Base-by-base conservation (phyloP, 1,139 yeast species). In the Yamadazyma diospyri region DNA sequence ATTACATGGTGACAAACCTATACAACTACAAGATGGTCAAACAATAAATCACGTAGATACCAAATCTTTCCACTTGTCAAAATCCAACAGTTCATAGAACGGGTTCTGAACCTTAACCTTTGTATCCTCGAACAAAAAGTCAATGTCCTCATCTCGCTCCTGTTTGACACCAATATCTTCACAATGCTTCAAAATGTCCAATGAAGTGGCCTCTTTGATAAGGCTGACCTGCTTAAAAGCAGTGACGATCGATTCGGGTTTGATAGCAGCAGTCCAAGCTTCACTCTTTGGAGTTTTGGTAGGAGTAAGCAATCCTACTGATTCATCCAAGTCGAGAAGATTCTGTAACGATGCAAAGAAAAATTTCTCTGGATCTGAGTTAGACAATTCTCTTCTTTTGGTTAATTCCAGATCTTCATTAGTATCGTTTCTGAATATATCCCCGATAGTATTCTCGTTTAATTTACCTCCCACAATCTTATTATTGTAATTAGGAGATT, bases 301-400 rank as follows among this genome's bases (percentile, higher is more conserved):
- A n/a, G 69, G 70, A 0, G 70, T 63, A 8, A 68, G 63, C 29
- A 64, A 42, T 6, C 45, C 41, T 14, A 41, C 39, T 18, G 9
- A 6, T 16, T 66, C 73, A 16, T 66, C 70, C 29, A 76, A 46
- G 29, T 69, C 75, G 38, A 76, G 55, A 25, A 73, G 55, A 46
- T 76, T 76, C 8, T 76, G 83, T 39, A 76, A 56, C 1, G 79
- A 64, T 0, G 77, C 71, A 34, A 69, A 59, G 48, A 76, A 72
- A 50, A 72, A 76, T 38, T 59, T 58, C 33, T 69, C 68, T 0
- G 80, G 76, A 43, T 76, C 74, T 16, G 51, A 45, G 32, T 51
- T 51, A 1, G 74, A 69, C 33, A 75, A 59, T 32, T 70, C 76
- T 33, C 76, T 60, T 36, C 81, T 55, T 40, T 59, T 66, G 23